These are phyloP conservation scores for peach (Prunus persica) DNA, from an alignment of 306 rosid species.

Conservation along the genomic window Prunus_persica_NCBIv2 NC_034012.1:7538001-7538500, in stretches of 20 bases:
- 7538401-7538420: too few relatives aligned
- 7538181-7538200: background rate
- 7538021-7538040: conserved; percentile 76
- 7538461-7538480: background rate
- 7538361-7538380: background rate
- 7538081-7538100: conserved; percentile 10
- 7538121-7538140: background rate
- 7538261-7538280: background rate
- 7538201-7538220: background rate
- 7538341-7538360: background rate
- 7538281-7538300: background rate
- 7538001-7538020: conserved; percentile 74
- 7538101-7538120: background rate
- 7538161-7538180: background rate
- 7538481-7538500: background rate
- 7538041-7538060: conserved; percentile 52
- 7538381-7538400: too few relatives aligned
- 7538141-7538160: background rate
- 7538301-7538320: background rate
- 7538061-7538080: background rate
- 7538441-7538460: background rate
- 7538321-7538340: background rate
- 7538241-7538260: background rate
- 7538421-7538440: background rate
- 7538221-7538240: background rate